Percentiles rank a stretch among this genome's conserved stretches.
Evolutionary conservation across 768 basidiomycete species (phyloP).

Genomic region (Kwoniella europaea): DNA sequence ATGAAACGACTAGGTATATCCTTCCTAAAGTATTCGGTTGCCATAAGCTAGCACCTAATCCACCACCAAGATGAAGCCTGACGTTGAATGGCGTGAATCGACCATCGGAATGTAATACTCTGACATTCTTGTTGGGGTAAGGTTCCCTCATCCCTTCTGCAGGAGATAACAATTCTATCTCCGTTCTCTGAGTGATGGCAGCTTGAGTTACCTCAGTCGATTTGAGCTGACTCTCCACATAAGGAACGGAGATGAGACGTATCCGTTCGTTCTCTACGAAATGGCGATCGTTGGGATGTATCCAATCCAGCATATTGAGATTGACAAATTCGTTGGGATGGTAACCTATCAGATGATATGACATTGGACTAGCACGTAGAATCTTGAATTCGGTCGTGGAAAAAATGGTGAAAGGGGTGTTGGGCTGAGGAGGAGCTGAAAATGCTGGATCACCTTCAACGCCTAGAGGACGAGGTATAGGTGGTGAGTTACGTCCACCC

Average conservation of each 20-base stretch:
- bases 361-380: conserved; percentile 33
- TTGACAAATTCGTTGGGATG: conserved; percentile 49
- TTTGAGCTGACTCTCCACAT: conserved; percentile 25
- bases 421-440: conserved; percentile 10
- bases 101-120: conserved; percentile 39
- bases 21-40: conserved; percentile 33
- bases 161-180: conserved; percentile 41
- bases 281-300: conserved; percentile 45
- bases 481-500: conserved; percentile 11
- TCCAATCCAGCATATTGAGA: conserved; percentile 38
- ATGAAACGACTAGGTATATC: conserved; percentile 40
- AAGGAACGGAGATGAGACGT: conserved; percentile 33
- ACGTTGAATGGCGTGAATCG: conserved; percentile 45
- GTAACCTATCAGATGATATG: conserved; percentile 44
- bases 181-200: conserved; percentile 33
- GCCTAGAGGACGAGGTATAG: conserved; percentile 17
- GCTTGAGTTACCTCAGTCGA: conserved; percentile 37
- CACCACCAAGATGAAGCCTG: conserved; percentile 50
- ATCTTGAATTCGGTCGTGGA: conserved; percentile 50
- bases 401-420: conserved; percentile 44
- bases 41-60: conserved; percentile 44
- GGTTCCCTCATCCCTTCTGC: conserved; percentile 53
- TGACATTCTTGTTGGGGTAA: conserved; percentile 49
- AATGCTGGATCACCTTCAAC: conserved; percentile 17
- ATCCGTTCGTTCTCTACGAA: conserved; percentile 37